Conservation (phyloP, 257 asterid species). For the Osmanthus fragrans region DNA sequence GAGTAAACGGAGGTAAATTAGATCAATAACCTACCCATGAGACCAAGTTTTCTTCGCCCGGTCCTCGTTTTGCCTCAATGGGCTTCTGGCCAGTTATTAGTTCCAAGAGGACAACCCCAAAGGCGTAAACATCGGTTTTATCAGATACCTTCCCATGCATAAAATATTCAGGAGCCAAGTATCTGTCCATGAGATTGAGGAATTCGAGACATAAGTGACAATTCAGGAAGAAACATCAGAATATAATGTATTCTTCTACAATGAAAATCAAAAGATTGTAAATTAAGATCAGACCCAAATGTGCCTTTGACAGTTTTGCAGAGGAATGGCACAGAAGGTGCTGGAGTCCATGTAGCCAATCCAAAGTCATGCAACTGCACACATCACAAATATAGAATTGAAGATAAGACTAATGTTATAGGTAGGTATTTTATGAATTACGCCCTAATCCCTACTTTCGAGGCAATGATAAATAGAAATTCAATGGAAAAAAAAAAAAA, state of each 20-base stretch:
- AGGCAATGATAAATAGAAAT: too few species aligned
- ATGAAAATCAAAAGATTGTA: background rate
- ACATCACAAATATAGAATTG: background rate
- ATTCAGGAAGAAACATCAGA: background rate
- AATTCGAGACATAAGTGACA: background rate
- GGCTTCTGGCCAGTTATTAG: slow-evolving; percentile 80
- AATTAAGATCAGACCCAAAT: slow-evolving; percentile 60
- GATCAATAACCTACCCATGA: slow-evolving; percentile 61
- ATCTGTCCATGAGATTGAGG: slow-evolving; percentile 36
- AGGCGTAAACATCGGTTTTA: slow-evolving; percentile 86
- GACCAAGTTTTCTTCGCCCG: slow-evolving; percentile 82
- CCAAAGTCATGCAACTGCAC: slow-evolving; percentile 86
- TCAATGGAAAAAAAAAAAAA: too few species aligned
- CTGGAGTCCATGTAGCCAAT: slow-evolving; percentile 88
- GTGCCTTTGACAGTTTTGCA: slow-evolving; percentile 96
- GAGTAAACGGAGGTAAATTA: background rate
- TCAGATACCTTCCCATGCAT: slow-evolving; percentile 92
- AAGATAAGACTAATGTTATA: background rate
- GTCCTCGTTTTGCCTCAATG: slow-evolving; percentile 74
- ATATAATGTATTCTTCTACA: background rate
- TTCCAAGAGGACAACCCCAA: slow-evolving; percentile 87
- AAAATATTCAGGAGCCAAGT: slow-evolving; percentile 92
- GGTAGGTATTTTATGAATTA: background rate
- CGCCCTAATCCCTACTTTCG: too few species aligned
- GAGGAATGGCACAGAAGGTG: slow-evolving; percentile 89